phyloP scores from a whole-genome alignment of 305 asterid species.

The Fraxinus albicans region DNA sequence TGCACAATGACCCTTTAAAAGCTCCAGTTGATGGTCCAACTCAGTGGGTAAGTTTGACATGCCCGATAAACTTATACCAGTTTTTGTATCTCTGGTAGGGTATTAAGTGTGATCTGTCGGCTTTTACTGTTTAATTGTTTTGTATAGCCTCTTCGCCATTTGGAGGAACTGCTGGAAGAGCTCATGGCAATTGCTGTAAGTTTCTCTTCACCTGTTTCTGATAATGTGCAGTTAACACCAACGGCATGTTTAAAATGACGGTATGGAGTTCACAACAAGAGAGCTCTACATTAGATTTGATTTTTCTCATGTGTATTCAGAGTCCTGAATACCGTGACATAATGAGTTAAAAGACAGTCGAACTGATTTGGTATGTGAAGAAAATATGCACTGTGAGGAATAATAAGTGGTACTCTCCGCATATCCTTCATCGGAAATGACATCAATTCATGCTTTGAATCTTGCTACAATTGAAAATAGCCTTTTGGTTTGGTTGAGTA shows the following conservation, averaged over 20 bases:
- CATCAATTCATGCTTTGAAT: background rate
- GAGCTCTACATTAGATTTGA: background rate
- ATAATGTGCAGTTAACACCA: background rate
- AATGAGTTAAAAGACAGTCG: background rate
- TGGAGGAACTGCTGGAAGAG: slow-evolving; percentile 83
- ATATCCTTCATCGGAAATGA: background rate
- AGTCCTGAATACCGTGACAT: background rate
- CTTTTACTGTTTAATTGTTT: slow-evolving; percentile 2
- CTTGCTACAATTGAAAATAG: background rate
- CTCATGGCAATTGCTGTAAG: slow-evolving; percentile 78
- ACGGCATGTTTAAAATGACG: background rate
- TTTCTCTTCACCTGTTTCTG: background rate
- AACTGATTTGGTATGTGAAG: background rate
- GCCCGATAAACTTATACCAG: background rate
- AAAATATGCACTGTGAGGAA: background rate
- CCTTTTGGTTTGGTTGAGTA: background rate
- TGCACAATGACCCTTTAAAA: slow-evolving; percentile 65
- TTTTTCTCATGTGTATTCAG: background rate
- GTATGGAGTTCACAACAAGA: background rate
- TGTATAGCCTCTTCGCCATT: slow-evolving; percentile 78
- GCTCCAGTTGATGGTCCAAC: slow-evolving; percentile 93
- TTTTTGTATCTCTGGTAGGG: background rate
- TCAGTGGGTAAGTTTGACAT: slow-evolving; percentile 59
- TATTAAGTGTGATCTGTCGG: background rate
- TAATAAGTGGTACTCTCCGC: background rate